phyloP scores from a whole-genome alignment of 768 basidiomycete species.

The Tulasnella sp. region DNA sequence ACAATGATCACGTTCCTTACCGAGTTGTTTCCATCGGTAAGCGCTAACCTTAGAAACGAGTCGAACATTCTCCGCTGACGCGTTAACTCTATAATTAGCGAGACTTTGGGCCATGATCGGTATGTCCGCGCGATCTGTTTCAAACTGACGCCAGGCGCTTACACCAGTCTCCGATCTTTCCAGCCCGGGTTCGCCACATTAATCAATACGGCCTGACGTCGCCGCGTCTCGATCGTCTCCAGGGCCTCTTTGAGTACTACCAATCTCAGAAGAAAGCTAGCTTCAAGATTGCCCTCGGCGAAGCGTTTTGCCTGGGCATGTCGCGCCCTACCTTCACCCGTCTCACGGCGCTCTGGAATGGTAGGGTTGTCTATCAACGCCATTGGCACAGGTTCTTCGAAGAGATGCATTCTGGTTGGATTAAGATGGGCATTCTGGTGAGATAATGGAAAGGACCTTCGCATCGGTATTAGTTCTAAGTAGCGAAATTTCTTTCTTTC shows the following conservation, averaged over 20 bases:
- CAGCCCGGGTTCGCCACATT: slow-evolving; percentile 27
- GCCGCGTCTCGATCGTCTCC: slow-evolving; percentile 23
- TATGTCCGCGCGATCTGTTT: not conserved
- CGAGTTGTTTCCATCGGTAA: slow-evolving; percentile 5
- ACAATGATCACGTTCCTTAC: not conserved
- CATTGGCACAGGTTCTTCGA: slow-evolving; percentile 33
- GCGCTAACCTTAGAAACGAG: not conserved
- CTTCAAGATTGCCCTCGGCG: not conserved
- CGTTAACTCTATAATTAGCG: not conserved
- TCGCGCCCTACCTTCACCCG: slow-evolving; percentile 3
- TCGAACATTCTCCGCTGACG: not conserved
- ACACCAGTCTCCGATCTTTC: not conserved
- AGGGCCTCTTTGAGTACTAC: not conserved
- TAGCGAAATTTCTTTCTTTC: not conserved
- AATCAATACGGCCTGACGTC: slow-evolving; percentile 18
- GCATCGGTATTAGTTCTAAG: not conserved
- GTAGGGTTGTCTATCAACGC: slow-evolving; percentile 29
- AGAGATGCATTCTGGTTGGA: slow-evolving; percentile 2
- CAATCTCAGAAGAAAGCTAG: not conserved
- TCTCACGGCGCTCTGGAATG: slow-evolving; percentile 24
- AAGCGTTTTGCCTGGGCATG: not conserved
- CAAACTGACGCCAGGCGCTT: not conserved
- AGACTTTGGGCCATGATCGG: slow-evolving; percentile 29
- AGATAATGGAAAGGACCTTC: not conserved
- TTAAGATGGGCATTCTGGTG: slow-evolving; percentile 20